Conservation (phyloP, 1,139 yeast species). For the Saccharomyces hybrid region DNA sequence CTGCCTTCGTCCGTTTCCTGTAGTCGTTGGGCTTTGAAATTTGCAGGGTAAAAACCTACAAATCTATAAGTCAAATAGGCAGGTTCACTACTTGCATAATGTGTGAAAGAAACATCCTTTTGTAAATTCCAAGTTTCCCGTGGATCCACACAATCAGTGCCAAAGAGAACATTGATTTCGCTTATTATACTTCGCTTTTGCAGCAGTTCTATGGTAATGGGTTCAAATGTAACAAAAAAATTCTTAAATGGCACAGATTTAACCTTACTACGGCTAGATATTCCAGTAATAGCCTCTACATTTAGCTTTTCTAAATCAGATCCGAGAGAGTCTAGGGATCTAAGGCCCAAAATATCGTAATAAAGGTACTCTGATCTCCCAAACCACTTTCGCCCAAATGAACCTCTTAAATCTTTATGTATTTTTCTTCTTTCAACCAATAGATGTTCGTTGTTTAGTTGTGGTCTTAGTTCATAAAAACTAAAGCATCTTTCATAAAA, state of each 20-base stretch:
- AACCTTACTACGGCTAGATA: neutral
- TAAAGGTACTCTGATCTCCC: slow-evolving; percentile 21
- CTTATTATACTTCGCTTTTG: slow-evolving; percentile 13
- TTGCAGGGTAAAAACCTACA: slow-evolving; percentile 3
- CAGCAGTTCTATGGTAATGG: neutral
- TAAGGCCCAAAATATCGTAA: slow-evolving; percentile 13
- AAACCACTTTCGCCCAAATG: slow-evolving; percentile 14
- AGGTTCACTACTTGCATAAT: slow-evolving; percentile 6
- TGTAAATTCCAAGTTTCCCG: slow-evolving; percentile 59
- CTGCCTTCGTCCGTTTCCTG: slow-evolving; percentile 36
- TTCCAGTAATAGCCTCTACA: neutral
- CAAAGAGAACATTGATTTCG: slow-evolving; percentile 60
- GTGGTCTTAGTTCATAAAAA: neutral
- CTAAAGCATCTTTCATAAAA: slow-evolving; percentile 2
- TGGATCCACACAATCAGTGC: slow-evolving; percentile 68
- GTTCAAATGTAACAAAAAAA: neutral
- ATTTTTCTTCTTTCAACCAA: slow-evolving; percentile 7
- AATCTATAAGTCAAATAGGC: slow-evolving; percentile 1
- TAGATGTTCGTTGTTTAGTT: neutral
- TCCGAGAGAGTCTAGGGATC: neutral
- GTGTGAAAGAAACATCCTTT: slow-evolving; percentile 23
- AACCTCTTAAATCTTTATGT: slow-evolving; percentile 19
- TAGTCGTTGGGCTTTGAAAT: slow-evolving; percentile 6
- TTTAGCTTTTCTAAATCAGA: neutral
- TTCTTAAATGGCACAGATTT: neutral